Conservation (phyloP, 129 eudicot genomes). For the Dittrichia graveolens region DNA sequence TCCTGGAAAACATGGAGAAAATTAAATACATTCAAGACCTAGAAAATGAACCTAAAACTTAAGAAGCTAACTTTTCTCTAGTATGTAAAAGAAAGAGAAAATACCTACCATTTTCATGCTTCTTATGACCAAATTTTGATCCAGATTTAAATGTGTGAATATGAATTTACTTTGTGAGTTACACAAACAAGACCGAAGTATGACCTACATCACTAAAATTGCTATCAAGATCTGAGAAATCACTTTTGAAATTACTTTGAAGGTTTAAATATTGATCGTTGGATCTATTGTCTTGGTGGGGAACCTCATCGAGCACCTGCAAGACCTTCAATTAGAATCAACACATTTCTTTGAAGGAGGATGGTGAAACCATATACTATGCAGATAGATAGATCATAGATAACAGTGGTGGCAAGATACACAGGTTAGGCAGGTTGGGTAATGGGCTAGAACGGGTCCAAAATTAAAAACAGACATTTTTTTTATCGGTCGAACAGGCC, state of each 20-base stretch:
- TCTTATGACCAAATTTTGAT: background rate
- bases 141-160: background rate
- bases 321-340: slow-evolving; percentile 20
- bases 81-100: no score
- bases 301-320: slow-evolving; percentile 25
- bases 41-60: slow-evolving; percentile 13
- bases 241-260: background rate
- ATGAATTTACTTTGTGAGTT: slow-evolving; percentile 6
- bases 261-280: slow-evolving; percentile 14
- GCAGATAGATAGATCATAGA: no score
- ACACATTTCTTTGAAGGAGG: slow-evolving; percentile 10
- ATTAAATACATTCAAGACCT: background rate
- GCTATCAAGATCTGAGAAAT: slow-evolving; percentile 23
- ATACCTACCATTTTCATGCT: background rate
- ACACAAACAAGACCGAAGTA: background rate
- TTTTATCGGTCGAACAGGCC: background rate
- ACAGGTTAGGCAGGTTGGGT: no score
- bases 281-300: slow-evolving; percentile 14
- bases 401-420: no score
- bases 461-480: no score
- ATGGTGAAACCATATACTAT: background rate
- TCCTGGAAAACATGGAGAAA: slow-evolving; percentile 32
- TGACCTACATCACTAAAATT: slow-evolving; percentile 32
- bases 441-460: no score
- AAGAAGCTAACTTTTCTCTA: no score